Conservation (phyloP, 768 basidiomycete species). For the Paxillus involutus region DNA sequence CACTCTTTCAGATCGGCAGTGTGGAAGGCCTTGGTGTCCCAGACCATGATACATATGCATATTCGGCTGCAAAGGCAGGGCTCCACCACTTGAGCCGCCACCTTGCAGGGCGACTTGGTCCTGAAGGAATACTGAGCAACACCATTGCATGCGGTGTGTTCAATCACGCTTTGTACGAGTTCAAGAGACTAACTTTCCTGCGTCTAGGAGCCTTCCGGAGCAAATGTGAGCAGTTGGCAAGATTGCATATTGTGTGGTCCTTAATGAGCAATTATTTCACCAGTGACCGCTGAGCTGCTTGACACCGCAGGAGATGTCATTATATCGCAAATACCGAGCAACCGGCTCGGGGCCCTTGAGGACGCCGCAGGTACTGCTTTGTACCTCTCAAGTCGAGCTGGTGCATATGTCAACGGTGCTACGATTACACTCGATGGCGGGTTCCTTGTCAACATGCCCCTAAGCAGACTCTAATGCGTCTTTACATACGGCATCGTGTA, state of each 20-base stretch:
- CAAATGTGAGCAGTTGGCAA: constrained; percentile 32
- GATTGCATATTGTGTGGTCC: background rate
- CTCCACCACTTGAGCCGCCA: constrained; percentile 60
- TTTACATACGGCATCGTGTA: background rate
- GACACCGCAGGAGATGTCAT: constrained; percentile 44
- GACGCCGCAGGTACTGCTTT: constrained; percentile 65
- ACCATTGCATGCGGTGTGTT: constrained; percentile 58
- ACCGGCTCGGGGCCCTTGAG: constrained; percentile 58
- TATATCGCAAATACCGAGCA: constrained; percentile 43
- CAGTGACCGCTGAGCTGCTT: constrained; percentile 58
- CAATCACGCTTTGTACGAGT: background rate
- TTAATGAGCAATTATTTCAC: background rate
- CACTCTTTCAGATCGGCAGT: constrained; percentile 50
- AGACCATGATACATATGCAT: constrained; percentile 61
- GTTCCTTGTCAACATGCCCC: constrained; percentile 40
- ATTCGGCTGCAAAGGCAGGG: constrained; percentile 63
- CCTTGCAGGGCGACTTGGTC: constrained; percentile 55
- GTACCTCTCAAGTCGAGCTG: constrained; percentile 60
- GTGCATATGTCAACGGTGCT: constrained; percentile 62
- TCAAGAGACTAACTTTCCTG: background rate
- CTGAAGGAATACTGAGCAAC: constrained; percentile 59
- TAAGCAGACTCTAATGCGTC: constrained; percentile 29
- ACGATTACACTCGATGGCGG: constrained; percentile 66
- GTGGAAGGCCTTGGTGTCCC: constrained; percentile 58
- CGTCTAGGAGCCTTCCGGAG: constrained; percentile 39